A percentile compares a stretch with the other conserved stretches of the same genome.
Evolutionary conservation across 192 early-diverging fungal genomes (phyloP).

Genomic region (Umbelopsis sp.): DNA sequence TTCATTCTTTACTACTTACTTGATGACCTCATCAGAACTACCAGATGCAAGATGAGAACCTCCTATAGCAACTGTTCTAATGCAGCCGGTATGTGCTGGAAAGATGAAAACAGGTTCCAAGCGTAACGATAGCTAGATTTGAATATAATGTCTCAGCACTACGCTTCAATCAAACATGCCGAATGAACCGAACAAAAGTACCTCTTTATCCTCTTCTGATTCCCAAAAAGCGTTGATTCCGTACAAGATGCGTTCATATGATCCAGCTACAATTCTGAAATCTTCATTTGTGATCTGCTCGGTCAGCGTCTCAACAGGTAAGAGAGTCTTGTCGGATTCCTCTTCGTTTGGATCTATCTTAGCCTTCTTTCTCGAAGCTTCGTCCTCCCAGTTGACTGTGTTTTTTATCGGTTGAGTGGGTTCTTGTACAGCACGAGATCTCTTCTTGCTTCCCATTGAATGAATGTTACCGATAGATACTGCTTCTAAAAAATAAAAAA

Average conservation of each 20-base stretch:
- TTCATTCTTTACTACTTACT: slow-evolving; percentile 33
- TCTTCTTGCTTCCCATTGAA: slow-evolving; percentile 15
- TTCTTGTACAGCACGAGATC: not conserved
- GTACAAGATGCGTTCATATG: slow-evolving; percentile 97
- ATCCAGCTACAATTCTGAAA: slow-evolving; percentile 76
- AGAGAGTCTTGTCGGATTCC: not conserved
- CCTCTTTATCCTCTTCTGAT: slow-evolving; percentile 25
- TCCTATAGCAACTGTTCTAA: slow-evolving; percentile 82
- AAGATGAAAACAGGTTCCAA: slow-evolving; percentile 89
- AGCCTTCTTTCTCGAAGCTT: not conserved
- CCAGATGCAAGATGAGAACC: slow-evolving; percentile 89
- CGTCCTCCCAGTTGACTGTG: not conserved
- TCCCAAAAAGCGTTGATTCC: slow-evolving; percentile 77
- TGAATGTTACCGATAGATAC: too few species aligned
- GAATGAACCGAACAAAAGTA: not conserved
- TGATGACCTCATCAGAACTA: slow-evolving; percentile 93
- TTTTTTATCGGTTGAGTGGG: not conserved
- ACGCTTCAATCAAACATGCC: too few species aligned
- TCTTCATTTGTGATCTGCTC: slow-evolving; percentile 37
- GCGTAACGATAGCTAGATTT: slow-evolving; percentile 29
- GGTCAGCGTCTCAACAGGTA: slow-evolving; percentile 1
- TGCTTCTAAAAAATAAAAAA: too few species aligned
- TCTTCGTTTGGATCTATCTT: not conserved
- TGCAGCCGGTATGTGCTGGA: slow-evolving; percentile 92
- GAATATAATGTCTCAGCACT: too few species aligned